Conservation (phyloP, 129 eudicot species). For the Glebionis coronaria region DNA sequence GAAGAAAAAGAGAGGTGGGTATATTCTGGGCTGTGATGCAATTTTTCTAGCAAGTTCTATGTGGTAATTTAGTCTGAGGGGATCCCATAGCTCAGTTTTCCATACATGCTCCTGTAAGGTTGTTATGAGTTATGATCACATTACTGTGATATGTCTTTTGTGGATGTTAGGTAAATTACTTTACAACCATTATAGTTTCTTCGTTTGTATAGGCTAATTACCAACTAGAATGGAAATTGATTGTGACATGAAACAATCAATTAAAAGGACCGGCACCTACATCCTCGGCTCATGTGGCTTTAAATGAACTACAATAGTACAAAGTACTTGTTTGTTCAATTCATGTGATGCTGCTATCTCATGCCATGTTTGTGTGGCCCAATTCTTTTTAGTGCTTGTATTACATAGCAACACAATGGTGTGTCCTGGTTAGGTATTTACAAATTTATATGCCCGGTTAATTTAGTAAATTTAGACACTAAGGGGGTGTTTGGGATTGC, state of each 20-base stretch:
- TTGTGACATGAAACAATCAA: background rate
- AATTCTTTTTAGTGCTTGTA: background rate
- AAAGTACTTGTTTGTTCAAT: constrained; percentile 8
- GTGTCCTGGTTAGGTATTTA: no score
- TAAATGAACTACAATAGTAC: constrained; percentile 21
- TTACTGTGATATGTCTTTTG: no score
- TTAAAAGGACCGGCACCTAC: background rate
- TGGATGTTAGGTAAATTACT: constrained; percentile 11
- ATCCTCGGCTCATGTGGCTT: background rate
- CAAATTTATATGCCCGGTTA: no score
- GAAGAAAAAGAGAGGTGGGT: background rate
- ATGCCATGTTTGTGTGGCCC: constrained; percentile 5
- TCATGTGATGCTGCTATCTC: constrained; percentile 4
- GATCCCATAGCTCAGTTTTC: background rate
- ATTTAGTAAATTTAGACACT: no score
- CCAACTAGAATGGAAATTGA: constrained; percentile 12
- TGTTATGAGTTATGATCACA: no score
- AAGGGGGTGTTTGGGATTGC: no score
- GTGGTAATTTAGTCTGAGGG: background rate
- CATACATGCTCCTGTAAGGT: background rate
- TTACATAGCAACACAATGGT: no score
- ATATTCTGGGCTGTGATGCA: background rate
- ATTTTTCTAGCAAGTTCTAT: background rate
- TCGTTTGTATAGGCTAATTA: constrained; percentile 17
- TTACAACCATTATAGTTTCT: background rate